Evolutionary conservation across 257 asterid genomes (phyloP).

Genomic region (Primulina eburnea): DNA sequence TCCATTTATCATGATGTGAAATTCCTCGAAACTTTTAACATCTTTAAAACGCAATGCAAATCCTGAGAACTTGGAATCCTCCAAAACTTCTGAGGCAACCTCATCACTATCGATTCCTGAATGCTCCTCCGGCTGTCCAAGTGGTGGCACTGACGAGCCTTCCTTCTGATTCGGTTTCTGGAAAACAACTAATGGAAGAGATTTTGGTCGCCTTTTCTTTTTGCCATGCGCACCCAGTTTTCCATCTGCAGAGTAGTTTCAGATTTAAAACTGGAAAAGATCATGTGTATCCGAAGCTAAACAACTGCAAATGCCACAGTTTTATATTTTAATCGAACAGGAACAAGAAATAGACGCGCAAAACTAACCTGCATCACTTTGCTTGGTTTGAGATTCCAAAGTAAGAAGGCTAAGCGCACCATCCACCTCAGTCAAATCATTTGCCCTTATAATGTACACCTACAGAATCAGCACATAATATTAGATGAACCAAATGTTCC

Average conservation of each 20-base stretch:
- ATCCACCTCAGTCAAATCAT: conserved; percentile 77
- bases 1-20: conserved; percentile 37
- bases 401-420: conserved; percentile 88
- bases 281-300: neutral
- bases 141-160: conserved; percentile 15
- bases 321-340: neutral
- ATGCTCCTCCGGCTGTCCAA: conserved; percentile 29
- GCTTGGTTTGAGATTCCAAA: conserved; percentile 66
- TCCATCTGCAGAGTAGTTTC: conserved; percentile 24
- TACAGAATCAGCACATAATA: conserved; percentile 29
- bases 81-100: conserved; percentile 41
- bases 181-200: conserved; percentile 35
- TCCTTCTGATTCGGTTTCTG: conserved; percentile 25
- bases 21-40: conserved; percentile 32
- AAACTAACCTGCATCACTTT: conserved; percentile 60
- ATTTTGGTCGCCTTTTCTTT: conserved; percentile 29
- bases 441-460: conserved; percentile 61
- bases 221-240: conserved; percentile 21
- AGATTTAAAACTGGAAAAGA: neutral
- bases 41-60: conserved; percentile 27
- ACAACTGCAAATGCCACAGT: neutral
- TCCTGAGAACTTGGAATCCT: conserved; percentile 29
- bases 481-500: conserved; percentile 6
- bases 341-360: conserved; percentile 9
- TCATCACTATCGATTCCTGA: conserved; percentile 44